These are phyloP conservation scores for Zygotorulaspora mrakii DNA, from an alignment of 1,139 yeast species.

Conservation along the genomic window DNA sequence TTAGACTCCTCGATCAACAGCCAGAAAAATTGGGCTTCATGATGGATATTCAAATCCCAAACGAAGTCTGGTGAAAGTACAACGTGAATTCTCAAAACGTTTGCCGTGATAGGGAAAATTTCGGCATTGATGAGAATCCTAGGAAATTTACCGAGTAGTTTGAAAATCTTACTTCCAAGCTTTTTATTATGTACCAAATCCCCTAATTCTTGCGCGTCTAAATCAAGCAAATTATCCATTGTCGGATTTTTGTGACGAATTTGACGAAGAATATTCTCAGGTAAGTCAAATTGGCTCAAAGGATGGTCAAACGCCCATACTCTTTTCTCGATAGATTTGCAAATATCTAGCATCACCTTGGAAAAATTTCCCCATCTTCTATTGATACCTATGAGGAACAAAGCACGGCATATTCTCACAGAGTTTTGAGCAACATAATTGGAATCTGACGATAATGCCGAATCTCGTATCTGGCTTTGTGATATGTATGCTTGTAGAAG, in stretches of 20 bases:
- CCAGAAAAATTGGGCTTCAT: conserved; percentile 87
- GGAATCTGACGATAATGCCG: conserved; percentile 80
- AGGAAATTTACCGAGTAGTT: conserved; percentile 70
- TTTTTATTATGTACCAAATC: conserved; percentile 79
- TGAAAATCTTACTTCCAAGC: conserved; percentile 63
- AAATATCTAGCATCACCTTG: conserved; percentile 67
- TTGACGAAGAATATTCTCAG: conserved; percentile 59
- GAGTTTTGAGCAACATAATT: conserved; percentile 95
- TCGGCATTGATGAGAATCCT: conserved; percentile 67
- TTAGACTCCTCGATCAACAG: conserved; percentile 84
- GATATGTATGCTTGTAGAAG: conserved; percentile 86
- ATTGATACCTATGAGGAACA: conserved; percentile 79
- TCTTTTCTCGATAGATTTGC: conserved; percentile 80
- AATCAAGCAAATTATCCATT: conserved; percentile 68
- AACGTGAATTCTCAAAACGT: conserved; percentile 79
- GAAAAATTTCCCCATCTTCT: conserved; percentile 87
- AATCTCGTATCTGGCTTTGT: conserved; percentile 63
- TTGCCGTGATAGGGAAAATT: conserved; percentile 84
- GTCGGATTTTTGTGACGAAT: conserved; percentile 63
- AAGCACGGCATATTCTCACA: conserved; percentile 86
- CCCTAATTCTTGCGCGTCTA: conserved; percentile 76
- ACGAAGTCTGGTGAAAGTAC: conserved; percentile 67
- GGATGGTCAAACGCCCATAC: conserved; percentile 94
- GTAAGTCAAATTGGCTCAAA: conserved; percentile 76
- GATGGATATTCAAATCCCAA: conserved; percentile 84